Conservation (phyloP, 192 early-diverging fungal genomes). For the Umbelopsis sp. region DNA sequence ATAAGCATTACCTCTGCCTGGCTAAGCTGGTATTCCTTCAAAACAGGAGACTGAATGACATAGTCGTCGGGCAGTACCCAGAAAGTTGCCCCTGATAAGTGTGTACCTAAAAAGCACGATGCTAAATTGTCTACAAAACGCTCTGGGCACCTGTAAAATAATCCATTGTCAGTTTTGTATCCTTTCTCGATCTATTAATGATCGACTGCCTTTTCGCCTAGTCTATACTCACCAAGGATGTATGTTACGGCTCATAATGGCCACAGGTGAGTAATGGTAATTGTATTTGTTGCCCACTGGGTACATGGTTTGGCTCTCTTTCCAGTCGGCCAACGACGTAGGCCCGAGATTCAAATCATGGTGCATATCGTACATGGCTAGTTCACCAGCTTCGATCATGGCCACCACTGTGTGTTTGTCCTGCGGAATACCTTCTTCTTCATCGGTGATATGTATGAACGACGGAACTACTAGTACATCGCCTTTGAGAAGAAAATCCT, state of each 20-base stretch:
- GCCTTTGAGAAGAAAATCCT: slow-evolving; percentile 34
- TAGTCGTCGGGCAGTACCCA: slow-evolving; percentile 54
- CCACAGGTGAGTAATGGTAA: slow-evolving; percentile 52
- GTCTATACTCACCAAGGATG: slow-evolving; percentile 30
- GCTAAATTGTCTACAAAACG: slow-evolving; percentile 57
- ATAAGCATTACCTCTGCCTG: slow-evolving; percentile 43
- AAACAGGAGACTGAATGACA: slow-evolving; percentile 36
- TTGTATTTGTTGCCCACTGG: slow-evolving; percentile 38
- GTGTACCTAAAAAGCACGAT: slow-evolving; percentile 52
- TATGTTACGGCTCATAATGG: slow-evolving; percentile 40
- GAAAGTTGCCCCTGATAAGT: slow-evolving; percentile 54
- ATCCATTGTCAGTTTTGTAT: not conserved
- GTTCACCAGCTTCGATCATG: slow-evolving; percentile 21
- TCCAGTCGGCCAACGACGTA: slow-evolving; percentile 45
- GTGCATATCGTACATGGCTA: slow-evolving; percentile 40
- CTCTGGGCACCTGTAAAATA: slow-evolving; percentile 54
- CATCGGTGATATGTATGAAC: slow-evolving; percentile 39
- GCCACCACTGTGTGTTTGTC: slow-evolving; percentile 28
- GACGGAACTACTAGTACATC: slow-evolving; percentile 55
- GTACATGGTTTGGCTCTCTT: slow-evolving; percentile 34
- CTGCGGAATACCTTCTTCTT: slow-evolving; percentile 22
- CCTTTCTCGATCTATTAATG: no score
- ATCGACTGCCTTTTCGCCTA: no score
- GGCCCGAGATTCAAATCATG: slow-evolving; percentile 49
- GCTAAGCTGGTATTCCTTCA: slow-evolving; percentile 30